Evolutionary conservation across 495 filamentous ascomycete species (phyloP).

Genomic region (Neurospora terricola): DNA sequence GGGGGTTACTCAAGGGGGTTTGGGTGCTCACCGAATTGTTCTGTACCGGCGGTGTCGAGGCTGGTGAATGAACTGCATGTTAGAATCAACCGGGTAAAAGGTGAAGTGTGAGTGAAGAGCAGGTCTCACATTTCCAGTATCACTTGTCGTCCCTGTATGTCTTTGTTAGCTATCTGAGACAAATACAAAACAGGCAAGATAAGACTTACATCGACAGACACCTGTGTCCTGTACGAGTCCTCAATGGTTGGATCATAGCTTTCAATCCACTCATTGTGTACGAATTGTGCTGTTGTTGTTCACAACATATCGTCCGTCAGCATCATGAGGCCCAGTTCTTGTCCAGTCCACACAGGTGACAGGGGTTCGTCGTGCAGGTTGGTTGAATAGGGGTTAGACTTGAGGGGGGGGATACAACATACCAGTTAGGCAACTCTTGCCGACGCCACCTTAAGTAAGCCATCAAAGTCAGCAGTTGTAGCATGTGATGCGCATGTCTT

Average conservation of each 20-base stretch:
- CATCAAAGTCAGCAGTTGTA: conserved; percentile 19
- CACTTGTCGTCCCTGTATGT: conserved; percentile 75
- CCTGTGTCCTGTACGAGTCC: conserved; percentile 90
- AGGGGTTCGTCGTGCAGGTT: conserved; percentile 3
- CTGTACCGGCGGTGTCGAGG: conserved; percentile 92
- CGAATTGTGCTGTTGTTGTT: conserved; percentile 81
- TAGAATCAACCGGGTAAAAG: conserved; percentile 1
- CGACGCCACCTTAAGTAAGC: conserved; percentile 68
- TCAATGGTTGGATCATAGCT: conserved; percentile 97
- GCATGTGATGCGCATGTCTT: conserved; percentile 19
- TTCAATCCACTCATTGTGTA: conserved; percentile 99
- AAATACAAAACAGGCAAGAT: background rate
- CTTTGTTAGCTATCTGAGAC: background rate
- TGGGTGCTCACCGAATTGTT: conserved; percentile 81
- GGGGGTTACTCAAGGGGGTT: background rate
- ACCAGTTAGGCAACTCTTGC: conserved; percentile 98
- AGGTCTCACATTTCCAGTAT: conserved; percentile 79
- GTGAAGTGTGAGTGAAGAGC: background rate
- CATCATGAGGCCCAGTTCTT: conserved; percentile 3
- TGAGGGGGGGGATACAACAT: conserved; percentile 23
- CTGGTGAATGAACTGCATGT: conserved; percentile 30
- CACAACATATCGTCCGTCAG: conserved; percentile 6
- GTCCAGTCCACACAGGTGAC: background rate
- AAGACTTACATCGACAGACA: conserved; percentile 79
- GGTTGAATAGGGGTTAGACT: conserved; percentile 7